Evolutionary conservation across 441 rosid genomes (phyloP).

Genomic region (Arabidopsis lyrata): DNA sequence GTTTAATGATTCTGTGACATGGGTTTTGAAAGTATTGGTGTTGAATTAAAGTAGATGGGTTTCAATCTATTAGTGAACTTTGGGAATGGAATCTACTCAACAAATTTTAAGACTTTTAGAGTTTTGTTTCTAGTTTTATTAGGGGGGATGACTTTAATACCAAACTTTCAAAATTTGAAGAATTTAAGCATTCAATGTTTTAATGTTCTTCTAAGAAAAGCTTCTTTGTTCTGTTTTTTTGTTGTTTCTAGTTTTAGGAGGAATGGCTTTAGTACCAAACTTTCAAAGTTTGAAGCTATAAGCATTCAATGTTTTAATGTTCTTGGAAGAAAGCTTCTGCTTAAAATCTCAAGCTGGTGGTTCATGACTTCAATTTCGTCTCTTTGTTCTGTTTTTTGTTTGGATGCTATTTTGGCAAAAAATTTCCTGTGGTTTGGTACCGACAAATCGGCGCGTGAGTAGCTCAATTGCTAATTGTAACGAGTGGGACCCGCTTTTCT

Average conservation of each 20-base stretch:
- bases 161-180: constrained; percentile 10
- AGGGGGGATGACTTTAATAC: constrained; percentile 4
- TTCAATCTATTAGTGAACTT: neutral
- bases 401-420: constrained; percentile 27
- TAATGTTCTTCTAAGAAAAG: too few species aligned
- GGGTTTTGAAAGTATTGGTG: neutral
- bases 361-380: constrained; percentile 9
- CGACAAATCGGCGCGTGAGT: constrained; percentile 42
- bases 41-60: neutral
- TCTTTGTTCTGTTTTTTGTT: constrained; percentile 2
- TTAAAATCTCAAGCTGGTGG: neutral
- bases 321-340: neutral
- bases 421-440: constrained; percentile 26
- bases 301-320: constrained; percentile 17
- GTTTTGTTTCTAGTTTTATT: constrained; percentile 22
- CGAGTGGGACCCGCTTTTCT: constrained; percentile 37
- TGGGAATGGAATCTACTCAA: neutral
- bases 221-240: too few species aligned
- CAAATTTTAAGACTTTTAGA: constrained; percentile 16
- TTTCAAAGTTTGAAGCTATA: constrained; percentile 12
- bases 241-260: neutral
- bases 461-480: constrained; percentile 28
- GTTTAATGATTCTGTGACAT: constrained; percentile 23
- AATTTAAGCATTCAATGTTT: too few species aligned
- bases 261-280: constrained; percentile 6